Conservation (phyloP, 2,329 filamentous ascomycete species). For the Penicillium palitans region DNA sequence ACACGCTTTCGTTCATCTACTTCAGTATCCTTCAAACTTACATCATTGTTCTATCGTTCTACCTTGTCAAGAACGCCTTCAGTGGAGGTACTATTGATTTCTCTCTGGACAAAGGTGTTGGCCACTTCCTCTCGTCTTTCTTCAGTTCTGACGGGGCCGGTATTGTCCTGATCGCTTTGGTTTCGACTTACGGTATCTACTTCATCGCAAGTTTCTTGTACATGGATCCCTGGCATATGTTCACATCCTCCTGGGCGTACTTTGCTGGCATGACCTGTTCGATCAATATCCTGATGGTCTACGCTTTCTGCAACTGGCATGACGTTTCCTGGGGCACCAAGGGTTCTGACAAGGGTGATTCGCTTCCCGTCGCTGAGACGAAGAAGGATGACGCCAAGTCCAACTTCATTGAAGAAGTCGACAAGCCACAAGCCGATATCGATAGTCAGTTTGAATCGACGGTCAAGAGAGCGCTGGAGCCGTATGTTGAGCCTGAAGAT, state of each 20-base stretch:
- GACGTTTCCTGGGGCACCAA: conserved; percentile 99
- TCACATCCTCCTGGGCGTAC: conserved; percentile 93
- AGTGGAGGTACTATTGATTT: conserved; percentile 58
- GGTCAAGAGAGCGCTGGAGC: conserved; percentile 84
- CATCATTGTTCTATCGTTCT: conserved; percentile 79
- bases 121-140: conserved; percentile 71
- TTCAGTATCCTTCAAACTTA: conserved; percentile 88
- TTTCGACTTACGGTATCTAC: conserved; percentile 93
- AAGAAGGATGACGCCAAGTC: conserved; percentile 86
- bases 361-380: conserved; percentile 81
- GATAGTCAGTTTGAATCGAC: conserved; percentile 94
- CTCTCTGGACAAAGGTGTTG: conserved; percentile 60
- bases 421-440: conserved; percentile 94
- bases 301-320: conserved; percentile 99
- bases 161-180: conserved; percentile 87
- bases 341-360: conserved; percentile 90
- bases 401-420: conserved; percentile 86
- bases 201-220: conserved; percentile 96
- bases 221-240: conserved; percentile 98
- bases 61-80: conserved; percentile 82
- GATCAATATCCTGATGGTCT: conserved; percentile 98
- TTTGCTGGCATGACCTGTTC: conserved; percentile 90
- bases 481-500: conserved; percentile 73
- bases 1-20: conserved; percentile 81
- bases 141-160: conserved; percentile 75